Conservation (phyloP, 495 filamentous ascomycete genomes). For the Penicillium coffeae region DNA sequence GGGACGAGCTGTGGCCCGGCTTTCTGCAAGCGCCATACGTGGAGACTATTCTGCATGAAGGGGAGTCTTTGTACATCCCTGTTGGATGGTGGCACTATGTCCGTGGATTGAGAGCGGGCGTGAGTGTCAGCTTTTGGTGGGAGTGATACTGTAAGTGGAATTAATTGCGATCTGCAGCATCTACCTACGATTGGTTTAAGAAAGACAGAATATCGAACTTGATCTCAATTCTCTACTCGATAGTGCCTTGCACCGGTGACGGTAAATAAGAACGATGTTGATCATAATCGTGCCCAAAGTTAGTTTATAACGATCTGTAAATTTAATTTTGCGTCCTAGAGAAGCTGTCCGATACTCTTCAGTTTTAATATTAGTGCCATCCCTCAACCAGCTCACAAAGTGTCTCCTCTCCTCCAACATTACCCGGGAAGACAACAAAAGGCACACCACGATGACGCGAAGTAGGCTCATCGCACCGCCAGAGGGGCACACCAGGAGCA, state of each 20-base stretch:
- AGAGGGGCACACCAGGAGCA: conserved; percentile 51
- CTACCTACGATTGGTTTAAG: too few species aligned
- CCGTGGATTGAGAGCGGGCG: conserved; percentile 74
- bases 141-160: neutral
- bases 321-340: too few species aligned
- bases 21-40: conserved; percentile 62
- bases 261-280: too few species aligned
- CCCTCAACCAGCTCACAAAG: conserved; percentile 37
- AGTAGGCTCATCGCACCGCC: conserved; percentile 49
- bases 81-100: conserved; percentile 99
- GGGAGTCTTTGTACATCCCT: conserved; percentile 88
- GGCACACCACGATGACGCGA: conserved; percentile 44
- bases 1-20: conserved; percentile 51
- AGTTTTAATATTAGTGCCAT: conserved; percentile 37
- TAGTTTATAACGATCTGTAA: too few species aligned
- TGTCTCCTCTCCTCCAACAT: conserved; percentile 50
- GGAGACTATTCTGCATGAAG: conserved; percentile 74
- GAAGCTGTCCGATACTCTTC: too few species aligned
- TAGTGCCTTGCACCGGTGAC: too few species aligned
- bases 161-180: too few species aligned
- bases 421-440: conserved; percentile 56
- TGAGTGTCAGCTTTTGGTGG: conserved; percentile 99
- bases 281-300: too few species aligned
- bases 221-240: too few species aligned
- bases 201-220: too few species aligned